Conservation (phyloP, 1,284 basidiomycete genomes). For the Naganishia liquefaciens region DNA sequence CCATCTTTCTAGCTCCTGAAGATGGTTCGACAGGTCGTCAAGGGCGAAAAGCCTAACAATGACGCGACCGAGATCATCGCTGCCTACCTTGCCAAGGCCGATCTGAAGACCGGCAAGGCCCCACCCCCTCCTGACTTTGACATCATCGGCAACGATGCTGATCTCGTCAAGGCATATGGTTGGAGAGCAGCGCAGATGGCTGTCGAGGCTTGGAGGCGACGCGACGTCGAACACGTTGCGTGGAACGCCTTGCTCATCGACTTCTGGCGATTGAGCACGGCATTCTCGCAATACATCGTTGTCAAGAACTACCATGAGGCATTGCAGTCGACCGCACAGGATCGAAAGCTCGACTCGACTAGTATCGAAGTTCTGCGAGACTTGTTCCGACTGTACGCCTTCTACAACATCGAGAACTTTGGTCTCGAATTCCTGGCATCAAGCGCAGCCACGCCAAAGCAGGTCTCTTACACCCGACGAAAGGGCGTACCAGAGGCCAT, state of each 20-base stretch:
- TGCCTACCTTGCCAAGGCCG: constrained; percentile 57
- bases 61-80: constrained; percentile 55
- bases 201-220: constrained; percentile 62
- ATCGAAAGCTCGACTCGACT: constrained; percentile 60
- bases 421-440: constrained; percentile 60
- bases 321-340: constrained; percentile 53
- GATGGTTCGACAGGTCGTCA: constrained; percentile 33
- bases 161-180: constrained; percentile 60
- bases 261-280: constrained; percentile 32
- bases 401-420: constrained; percentile 57
- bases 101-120: constrained; percentile 47
- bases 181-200: constrained; percentile 65
- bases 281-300: constrained; percentile 29
- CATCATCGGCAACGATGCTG: constrained; percentile 53
- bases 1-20: constrained; percentile 57
- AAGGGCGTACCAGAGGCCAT: constrained; percentile 59
- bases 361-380: constrained; percentile 61
- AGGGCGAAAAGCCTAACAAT: constrained; percentile 48
- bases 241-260: constrained; percentile 34
- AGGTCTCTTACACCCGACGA: constrained; percentile 20
- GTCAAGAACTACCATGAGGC: constrained; percentile 32
- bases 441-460: constrained; percentile 20
- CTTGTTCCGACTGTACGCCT: constrained; percentile 63
- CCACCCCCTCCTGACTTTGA: constrained; percentile 61
- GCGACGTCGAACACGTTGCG: constrained; percentile 26